Conservation (phyloP, 345 rosid genomes). For the Nephelium lappaceum region DNA sequence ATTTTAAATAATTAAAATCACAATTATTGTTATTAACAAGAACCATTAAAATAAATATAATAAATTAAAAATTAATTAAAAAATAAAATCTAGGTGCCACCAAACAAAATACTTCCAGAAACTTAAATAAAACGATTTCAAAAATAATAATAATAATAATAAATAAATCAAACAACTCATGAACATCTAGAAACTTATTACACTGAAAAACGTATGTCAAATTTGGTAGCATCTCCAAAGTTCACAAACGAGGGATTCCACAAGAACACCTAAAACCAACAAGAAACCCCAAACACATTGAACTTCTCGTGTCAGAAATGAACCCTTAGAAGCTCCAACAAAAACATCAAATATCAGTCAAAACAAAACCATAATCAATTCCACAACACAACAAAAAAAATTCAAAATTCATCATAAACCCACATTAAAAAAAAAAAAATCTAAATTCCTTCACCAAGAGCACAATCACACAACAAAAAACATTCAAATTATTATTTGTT, state of each 20-base stretch:
- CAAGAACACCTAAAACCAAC: background rate
- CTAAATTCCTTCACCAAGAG: background rate
- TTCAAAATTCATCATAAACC: constrained; percentile 3
- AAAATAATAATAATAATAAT: no score
- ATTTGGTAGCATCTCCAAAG: background rate
- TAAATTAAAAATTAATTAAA: no score
- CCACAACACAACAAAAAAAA: background rate
- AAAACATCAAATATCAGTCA: background rate
- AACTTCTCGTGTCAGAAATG: background rate
- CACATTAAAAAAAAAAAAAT: background rate
- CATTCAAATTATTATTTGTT: constrained; percentile 24
- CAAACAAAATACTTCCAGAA: background rate
- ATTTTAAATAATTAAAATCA: no score
- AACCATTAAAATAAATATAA: no score
- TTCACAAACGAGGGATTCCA: constrained; percentile 1
- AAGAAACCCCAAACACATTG: background rate
- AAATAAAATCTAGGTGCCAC: no score
- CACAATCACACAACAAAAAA: background rate
- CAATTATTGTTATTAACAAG: no score
- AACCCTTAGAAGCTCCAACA: background rate
- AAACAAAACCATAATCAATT: background rate
- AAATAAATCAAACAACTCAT: constrained; percentile 5
- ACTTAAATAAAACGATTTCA: no score
- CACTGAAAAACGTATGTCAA: background rate
- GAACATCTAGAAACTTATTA: background rate